phyloP scores from a whole-genome alignment of 148 eudicot species.

The Diospyros lotus region DNA sequence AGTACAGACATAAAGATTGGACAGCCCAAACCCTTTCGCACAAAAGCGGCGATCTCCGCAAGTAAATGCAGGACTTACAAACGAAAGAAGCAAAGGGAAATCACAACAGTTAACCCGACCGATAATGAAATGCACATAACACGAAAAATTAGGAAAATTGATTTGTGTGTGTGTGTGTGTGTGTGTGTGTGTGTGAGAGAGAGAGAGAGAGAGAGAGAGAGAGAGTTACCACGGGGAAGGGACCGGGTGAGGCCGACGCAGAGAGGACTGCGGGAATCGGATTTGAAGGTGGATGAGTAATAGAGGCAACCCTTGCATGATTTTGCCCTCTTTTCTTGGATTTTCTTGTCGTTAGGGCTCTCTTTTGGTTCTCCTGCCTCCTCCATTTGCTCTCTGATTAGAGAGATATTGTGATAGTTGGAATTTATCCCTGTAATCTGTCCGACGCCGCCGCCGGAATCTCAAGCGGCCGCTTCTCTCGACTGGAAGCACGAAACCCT shows the following conservation, averaged over 20 bases:
- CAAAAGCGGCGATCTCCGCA: no score
- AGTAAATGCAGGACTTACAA: no score
- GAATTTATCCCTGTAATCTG: neutral
- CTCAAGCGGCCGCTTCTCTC: no score
- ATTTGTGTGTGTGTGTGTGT: no score
- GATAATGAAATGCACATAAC: no score
- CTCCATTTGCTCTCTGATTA: neutral
- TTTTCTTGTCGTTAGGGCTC: neutral
- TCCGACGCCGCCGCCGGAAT: no score
- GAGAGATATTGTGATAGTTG: neutral
- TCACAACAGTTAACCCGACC: no score
- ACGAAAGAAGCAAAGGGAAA: no score
- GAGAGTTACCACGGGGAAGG: slow-evolving; percentile 52
- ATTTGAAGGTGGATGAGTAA: slow-evolving; percentile 64
- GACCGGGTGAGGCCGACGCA: slow-evolving; percentile 77
- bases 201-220: neutral
- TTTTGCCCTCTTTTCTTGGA: slow-evolving; percentile 29
- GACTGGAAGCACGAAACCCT: no score
- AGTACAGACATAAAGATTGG: no score
- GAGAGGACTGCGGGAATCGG: slow-evolving; percentile 64
- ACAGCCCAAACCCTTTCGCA: no score
- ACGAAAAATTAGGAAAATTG: no score
- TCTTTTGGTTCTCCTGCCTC: neutral
- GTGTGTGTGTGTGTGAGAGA: neutral
- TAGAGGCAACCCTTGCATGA: slow-evolving; percentile 80